Base-by-base conservation (phyloP, 441 rosid genomes). In the Erodium moschatum region DNA sequence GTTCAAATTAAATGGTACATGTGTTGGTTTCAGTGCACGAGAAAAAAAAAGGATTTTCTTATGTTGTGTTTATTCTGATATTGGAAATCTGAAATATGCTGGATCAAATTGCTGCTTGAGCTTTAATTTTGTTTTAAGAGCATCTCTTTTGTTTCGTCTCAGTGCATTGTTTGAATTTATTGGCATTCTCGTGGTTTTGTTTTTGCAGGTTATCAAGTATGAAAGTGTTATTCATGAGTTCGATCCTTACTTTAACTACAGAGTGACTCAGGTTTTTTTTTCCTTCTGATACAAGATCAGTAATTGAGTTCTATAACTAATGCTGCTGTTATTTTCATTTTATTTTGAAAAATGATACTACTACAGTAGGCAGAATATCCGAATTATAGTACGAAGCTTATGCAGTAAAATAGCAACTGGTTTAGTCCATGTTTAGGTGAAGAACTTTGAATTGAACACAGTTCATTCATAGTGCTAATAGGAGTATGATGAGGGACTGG, bases 191-290 rank as follows among this genome's bases (percentile, higher is more conserved):
- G 19, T 56, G 18, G 64, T 67, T 67, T 68, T 75, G 8, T 56
- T 33, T 68, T 71, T 78, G 46, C 99, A 92, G 97, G 97, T 95
- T 63, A 95, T 95, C 68, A 90, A 95, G 82, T 95, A 87, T 73
- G 97, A 92, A 81, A 95, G 99, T 61, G 96, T 90, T 75, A 90
- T 95, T 81, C 98, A 90, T 69, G 99, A 95, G 84, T 95, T 95
- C 75, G 98, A 92, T 86, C 99, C 98, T 42, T 95, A 92, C 75
- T 95, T 92, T 84, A 95, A 95, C 72, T 95, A 90, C 70, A 84
- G 99, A 82, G 99, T 92, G 73, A 92, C 98, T 75, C 97, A 90
- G 97, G 99, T 89, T 33, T 33, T 68, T 40, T 19, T 24, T 66
- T 33, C 69, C 70, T 54, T 68, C 19, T 63, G 62, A 19, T 16